phyloP scores from a whole-genome alignment of 371 early-diverging fungal species.

The Mucor irregularis region DNA sequence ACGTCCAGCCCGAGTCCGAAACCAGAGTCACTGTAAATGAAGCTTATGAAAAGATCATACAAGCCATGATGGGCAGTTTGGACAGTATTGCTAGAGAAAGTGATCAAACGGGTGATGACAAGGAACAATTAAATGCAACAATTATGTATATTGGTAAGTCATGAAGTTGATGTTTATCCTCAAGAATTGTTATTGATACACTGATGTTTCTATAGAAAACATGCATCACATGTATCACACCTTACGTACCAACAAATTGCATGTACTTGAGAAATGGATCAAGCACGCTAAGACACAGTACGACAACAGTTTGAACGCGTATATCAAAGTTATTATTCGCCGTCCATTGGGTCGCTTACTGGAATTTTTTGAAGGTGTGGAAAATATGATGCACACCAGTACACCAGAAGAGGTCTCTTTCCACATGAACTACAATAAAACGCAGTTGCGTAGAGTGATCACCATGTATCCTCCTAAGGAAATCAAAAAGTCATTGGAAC shows the following conservation, averaged over 20 bases:
- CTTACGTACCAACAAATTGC: constrained; percentile 67
- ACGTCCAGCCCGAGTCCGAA: constrained; percentile 55
- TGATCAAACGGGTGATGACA: constrained; percentile 80
- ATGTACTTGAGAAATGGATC: constrained; percentile 72
- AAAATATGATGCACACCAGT: constrained; percentile 72
- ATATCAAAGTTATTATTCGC: constrained; percentile 84
- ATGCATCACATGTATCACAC: constrained; percentile 89
- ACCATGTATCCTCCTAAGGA: constrained; percentile 82
- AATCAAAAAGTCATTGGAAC: constrained; percentile 79
- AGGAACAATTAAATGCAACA: constrained; percentile 89
- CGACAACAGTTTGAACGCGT: constrained; percentile 79
- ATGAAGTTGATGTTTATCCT: too few species aligned
- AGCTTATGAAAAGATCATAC: constrained; percentile 83
- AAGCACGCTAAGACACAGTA: constrained; percentile 85
- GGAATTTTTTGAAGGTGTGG: constrained; percentile 96
- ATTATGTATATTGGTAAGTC: constrained; percentile 79
- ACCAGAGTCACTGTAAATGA: constrained; percentile 75
- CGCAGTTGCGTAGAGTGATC: constrained; percentile 83
- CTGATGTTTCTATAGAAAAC: too few species aligned
- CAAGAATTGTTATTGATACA: too few species aligned
- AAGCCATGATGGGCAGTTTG: constrained; percentile 87
- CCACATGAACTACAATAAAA: constrained; percentile 84
- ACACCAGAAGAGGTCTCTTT: constrained; percentile 85
- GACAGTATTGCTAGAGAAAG: constrained; percentile 81
- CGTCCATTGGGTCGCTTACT: constrained; percentile 85